phyloP scores from a whole-genome alignment of 805 yeast species.

The Geotrichum ghanense region DNA sequence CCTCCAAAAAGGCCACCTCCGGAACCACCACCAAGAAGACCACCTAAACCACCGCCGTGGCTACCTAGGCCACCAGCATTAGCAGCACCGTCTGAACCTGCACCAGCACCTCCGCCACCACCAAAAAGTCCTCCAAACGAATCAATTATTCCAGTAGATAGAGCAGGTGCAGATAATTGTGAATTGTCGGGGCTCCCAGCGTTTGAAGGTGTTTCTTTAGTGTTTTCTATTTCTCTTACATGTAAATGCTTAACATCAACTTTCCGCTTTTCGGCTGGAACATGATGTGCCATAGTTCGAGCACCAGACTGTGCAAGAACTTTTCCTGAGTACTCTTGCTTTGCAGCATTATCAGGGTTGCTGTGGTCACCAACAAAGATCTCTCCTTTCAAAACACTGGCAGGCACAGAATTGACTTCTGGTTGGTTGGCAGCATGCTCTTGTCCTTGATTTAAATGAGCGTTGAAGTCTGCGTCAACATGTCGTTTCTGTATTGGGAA shows the following conservation, averaged over 20 bases:
- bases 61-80: too few relatives aligned
- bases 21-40: background rate
- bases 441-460: too few relatives aligned
- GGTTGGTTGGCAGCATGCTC: too few relatives aligned
- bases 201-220: background rate
- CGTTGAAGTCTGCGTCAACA: background rate
- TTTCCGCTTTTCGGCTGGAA: background rate
- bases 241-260: background rate
- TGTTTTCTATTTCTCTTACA: background rate
- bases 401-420: too few relatives aligned
- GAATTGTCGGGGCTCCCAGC: background rate
- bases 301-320: too few relatives aligned
- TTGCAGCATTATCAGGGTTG: too few relatives aligned
- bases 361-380: too few relatives aligned
- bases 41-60: constrained; percentile 1
- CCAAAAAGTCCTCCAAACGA: background rate
- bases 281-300: too few relatives aligned
- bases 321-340: too few relatives aligned
- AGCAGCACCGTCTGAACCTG: too few relatives aligned
- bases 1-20: constrained; percentile 1
- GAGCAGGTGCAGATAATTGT: background rate
- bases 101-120: too few relatives aligned
- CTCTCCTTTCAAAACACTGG: too few relatives aligned
- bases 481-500: background rate
- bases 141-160: background rate